phyloP scores from a whole-genome alignment of 1,284 basidiomycete genomes.

The Pulveroboletus sp. region DNA sequence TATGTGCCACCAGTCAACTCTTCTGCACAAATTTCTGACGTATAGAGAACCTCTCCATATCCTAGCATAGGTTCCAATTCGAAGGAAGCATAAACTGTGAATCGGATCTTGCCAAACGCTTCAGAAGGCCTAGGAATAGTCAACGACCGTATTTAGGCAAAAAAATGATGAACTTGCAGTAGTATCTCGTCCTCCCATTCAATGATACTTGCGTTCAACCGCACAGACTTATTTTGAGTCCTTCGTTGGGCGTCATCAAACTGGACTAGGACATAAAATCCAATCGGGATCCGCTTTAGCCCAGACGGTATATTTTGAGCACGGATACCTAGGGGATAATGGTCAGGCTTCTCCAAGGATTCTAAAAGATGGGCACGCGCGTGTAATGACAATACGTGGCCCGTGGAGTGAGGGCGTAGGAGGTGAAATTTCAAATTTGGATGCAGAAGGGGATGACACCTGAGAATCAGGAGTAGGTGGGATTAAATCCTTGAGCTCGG shows the following conservation, averaged over 20 bases:
- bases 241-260: neutral
- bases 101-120: neutral
- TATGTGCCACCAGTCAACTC: neutral
- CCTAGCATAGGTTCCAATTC: conserved; percentile 7
- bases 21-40: neutral
- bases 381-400: neutral
- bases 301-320: conserved; percentile 1
- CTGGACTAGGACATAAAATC: neutral
- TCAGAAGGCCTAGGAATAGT: neutral
- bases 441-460: neutral
- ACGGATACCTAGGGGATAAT: conserved; percentile 1
- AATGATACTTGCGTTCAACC: neutral
- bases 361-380: neutral
- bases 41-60: conserved; percentile 5
- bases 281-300: neutral
- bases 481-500: too few species aligned
- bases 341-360: neutral
- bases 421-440: neutral
- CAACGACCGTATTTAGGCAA: neutral
- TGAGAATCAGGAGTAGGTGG: too few species aligned
- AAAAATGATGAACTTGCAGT: neutral
- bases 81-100: conserved; percentile 7
- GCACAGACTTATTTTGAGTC: neutral
- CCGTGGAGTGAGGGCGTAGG: neutral
- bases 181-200: conserved; percentile 1